Evolutionary conservation across 2,329 filamentous ascomycete genomes (phyloP).

Genomic region (Paecilomyces sp.): DNA sequence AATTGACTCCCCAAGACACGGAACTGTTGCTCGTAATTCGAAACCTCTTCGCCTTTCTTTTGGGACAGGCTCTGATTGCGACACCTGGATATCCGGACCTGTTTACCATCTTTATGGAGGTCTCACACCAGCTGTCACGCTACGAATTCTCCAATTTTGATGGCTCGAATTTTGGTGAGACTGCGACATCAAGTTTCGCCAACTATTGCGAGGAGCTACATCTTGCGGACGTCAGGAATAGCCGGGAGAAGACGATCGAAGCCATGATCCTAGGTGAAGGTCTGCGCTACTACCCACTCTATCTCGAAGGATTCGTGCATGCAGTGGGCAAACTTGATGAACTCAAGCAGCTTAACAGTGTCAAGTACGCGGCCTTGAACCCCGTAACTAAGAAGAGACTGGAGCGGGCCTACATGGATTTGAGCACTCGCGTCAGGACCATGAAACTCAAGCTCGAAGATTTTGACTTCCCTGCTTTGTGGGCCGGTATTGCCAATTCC

Average conservation of each 20-base stretch:
- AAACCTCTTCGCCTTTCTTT: slow-evolving; percentile 58
- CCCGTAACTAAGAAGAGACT: slow-evolving; percentile 68
- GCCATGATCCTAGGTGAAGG: slow-evolving; percentile 81
- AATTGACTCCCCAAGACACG: slow-evolving; percentile 41
- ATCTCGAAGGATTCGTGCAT: slow-evolving; percentile 87
- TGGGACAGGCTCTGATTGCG: slow-evolving; percentile 55
- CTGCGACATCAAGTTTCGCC: slow-evolving; percentile 44
- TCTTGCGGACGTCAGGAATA: slow-evolving; percentile 72
- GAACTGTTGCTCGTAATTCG: slow-evolving; percentile 54
- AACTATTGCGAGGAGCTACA: slow-evolving; percentile 68
- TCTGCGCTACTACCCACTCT: slow-evolving; percentile 74
- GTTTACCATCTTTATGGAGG: slow-evolving; percentile 55
- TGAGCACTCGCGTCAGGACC: slow-evolving; percentile 63
- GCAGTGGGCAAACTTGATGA: slow-evolving; percentile 77
- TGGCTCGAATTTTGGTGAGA: slow-evolving; percentile 57
- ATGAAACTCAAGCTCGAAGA: slow-evolving; percentile 69
- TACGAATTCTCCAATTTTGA: slow-evolving; percentile 58
- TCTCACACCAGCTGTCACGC: slow-evolving; percentile 50
- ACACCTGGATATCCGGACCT: slow-evolving; percentile 48
- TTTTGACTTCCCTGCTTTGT: slow-evolving; percentile 87
- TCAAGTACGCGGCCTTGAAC: slow-evolving; percentile 65
- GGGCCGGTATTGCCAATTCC: slow-evolving; percentile 79
- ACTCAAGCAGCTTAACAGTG: slow-evolving; percentile 60
- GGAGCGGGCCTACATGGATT: slow-evolving; percentile 72
- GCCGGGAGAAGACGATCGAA: slow-evolving; percentile 82